Conservation (phyloP, 2,329 filamentous ascomycete species). For the Capronia americana region DNA sequence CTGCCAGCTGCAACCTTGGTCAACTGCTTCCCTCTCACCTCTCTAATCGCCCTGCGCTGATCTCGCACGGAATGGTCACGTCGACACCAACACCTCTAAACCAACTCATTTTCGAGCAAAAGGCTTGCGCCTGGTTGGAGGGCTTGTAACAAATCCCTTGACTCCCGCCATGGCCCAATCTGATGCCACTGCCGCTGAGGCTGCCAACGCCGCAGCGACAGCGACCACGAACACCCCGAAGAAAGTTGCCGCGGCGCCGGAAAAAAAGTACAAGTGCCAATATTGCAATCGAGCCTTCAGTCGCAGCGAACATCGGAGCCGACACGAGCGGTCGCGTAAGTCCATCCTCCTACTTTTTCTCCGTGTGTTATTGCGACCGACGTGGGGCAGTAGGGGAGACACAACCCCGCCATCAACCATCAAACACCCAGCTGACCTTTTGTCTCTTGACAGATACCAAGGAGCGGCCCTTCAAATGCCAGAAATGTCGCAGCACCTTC, state of each 20-base stretch:
- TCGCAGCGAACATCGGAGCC: slow-evolving; percentile 92
- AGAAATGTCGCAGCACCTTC: slow-evolving; percentile 98
- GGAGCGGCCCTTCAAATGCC: slow-evolving; percentile 97
- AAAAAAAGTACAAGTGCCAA: slow-evolving; percentile 99
- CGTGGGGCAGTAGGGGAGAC: slow-evolving; percentile 34
- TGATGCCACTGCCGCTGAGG: slow-evolving; percentile 38
- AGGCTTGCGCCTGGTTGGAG: slow-evolving; percentile 41
- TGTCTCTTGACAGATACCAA: slow-evolving; percentile 76
- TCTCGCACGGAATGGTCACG: slow-evolving; percentile 35
- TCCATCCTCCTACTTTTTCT: slow-evolving; percentile 34
- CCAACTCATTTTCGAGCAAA: slow-evolving; percentile 40
- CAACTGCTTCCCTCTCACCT: slow-evolving; percentile 12
- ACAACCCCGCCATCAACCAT: slow-evolving; percentile 34
- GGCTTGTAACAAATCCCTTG: slow-evolving; percentile 34
- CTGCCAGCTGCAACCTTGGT: slow-evolving; percentile 17
- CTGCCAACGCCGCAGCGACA: slow-evolving; percentile 51
- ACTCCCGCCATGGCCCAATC: slow-evolving; percentile 32
- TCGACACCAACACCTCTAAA: slow-evolving; percentile 29
- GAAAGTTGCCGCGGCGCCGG: slow-evolving; percentile 78
- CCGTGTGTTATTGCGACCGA: slow-evolving; percentile 34
- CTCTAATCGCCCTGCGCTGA: slow-evolving; percentile 20
- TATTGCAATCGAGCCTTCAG: slow-evolving; percentile 98
- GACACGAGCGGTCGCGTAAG: slow-evolving; percentile 98
- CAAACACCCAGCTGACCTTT: slow-evolving; percentile 24
- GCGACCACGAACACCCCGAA: slow-evolving; percentile 64